These are phyloP conservation scores for Erysimum cheiranthoides DNA, from an alignment of 345 rosid species.

Conservation along the genomic window DNA sequence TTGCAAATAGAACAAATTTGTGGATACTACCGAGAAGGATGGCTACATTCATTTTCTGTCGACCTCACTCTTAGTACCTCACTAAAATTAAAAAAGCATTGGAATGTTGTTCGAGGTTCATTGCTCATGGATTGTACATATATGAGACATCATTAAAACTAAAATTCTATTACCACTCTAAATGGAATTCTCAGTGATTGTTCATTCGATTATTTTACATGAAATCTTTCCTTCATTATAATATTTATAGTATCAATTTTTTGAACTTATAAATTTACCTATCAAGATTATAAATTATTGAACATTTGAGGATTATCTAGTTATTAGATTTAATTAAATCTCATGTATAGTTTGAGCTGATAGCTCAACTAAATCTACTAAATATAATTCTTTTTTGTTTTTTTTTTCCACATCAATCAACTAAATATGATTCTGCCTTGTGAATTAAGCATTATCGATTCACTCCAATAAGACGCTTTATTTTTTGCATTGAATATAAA, in stretches of 20 bases:
- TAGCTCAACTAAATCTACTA: not conserved
- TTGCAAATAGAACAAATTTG: slow-evolving; percentile 27
- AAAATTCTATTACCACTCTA: not conserved
- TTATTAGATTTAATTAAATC: not conserved
- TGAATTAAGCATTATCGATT: not conserved
- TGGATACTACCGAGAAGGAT: slow-evolving; percentile 32
- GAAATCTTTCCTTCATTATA: not conserved
- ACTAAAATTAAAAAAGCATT: not conserved
- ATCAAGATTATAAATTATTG: not conserved
- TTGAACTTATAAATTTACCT: not conserved
- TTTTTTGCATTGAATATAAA: too few relatives aligned
- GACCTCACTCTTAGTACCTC: slow-evolving; percentile 30
- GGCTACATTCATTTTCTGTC: slow-evolving; percentile 25
- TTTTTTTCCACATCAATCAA: too few relatives aligned
- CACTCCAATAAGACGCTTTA: not conserved
- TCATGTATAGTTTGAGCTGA: not conserved
- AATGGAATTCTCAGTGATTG: not conserved
- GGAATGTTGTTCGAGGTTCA: slow-evolving; percentile 37
- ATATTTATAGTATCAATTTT: not conserved
- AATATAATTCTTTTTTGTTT: too few relatives aligned
- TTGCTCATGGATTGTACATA: slow-evolving; percentile 23
- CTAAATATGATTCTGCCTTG: not conserved
- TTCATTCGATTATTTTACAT: not conserved
- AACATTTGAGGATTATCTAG: not conserved
- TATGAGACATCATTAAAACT: not conserved